phyloP scores from a whole-genome alignment of 495 filamentous ascomycete species.

The Usnea hakonensis region DNA sequence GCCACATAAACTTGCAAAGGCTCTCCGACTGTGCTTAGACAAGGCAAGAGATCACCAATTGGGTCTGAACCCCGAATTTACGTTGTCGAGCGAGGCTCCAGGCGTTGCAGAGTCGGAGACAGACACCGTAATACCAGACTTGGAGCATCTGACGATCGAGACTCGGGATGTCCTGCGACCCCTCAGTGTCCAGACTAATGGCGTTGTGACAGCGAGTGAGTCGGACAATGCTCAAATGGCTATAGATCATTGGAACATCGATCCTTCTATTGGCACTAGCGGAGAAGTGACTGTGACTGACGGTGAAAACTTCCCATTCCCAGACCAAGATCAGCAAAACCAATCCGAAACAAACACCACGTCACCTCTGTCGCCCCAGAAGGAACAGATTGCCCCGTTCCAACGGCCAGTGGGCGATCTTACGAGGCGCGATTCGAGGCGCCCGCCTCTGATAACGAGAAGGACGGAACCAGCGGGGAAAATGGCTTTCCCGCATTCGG shows the following conservation, averaged over 20 bases:
- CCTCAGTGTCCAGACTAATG: constrained; percentile 17
- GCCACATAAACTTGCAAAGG: constrained; percentile 58
- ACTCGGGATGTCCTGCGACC: constrained; percentile 13
- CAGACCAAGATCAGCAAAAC: neutral
- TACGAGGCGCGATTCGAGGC: constrained; percentile 1
- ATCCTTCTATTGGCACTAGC: constrained; percentile 4
- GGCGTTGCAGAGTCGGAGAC: constrained; percentile 10
- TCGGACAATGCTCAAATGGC: constrained; percentile 24
- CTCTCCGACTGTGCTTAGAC: constrained; percentile 33
- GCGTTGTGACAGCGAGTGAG: constrained; percentile 15
- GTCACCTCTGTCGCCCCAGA: neutral
- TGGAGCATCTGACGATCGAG: constrained; percentile 17
- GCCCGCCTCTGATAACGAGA: constrained; percentile 14
- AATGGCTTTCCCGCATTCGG: neutral
- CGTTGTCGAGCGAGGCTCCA: neutral
- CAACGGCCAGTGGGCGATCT: constrained; percentile 13
- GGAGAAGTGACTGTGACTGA: constrained; percentile 2
- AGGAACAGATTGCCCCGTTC: neutral
- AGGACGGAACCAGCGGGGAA: constrained; percentile 18
- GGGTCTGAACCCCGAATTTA: constrained; percentile 2
- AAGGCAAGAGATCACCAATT: constrained; percentile 11
- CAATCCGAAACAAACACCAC: neutral
- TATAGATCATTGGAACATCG: constrained; percentile 9
- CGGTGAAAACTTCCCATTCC: constrained; percentile 10
- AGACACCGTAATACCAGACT: constrained; percentile 15